These are phyloP conservation scores for Epichloe coenophiala DNA, from an alignment of 2,329 filamentous ascomycete genomes.

Conservation along the genomic window DNA sequence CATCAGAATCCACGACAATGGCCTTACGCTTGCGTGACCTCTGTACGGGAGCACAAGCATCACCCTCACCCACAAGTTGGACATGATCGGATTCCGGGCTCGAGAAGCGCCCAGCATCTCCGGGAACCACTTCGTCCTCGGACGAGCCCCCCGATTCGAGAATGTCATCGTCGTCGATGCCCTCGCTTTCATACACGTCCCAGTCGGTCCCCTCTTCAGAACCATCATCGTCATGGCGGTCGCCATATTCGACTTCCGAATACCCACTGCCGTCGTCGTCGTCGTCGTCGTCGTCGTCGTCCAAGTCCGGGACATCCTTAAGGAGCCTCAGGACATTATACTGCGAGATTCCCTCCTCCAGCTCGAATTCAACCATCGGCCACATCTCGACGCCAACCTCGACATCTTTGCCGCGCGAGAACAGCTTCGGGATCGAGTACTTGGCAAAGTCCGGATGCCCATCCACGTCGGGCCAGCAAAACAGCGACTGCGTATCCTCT, in stretches of 20 bases:
- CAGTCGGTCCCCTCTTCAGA: constrained; percentile 6
- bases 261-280: constrained; percentile 3
- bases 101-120: constrained; percentile 1
- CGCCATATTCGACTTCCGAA: neutral
- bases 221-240: constrained; percentile 8
- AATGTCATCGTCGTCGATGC: constrained; percentile 23
- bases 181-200: constrained; percentile 26
- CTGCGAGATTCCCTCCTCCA: constrained; percentile 6
- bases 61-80: constrained; percentile 4
- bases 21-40: constrained; percentile 15
- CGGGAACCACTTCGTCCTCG: constrained; percentile 7
- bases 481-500: constrained; percentile 14
- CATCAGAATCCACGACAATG: constrained; percentile 15
- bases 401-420: neutral
- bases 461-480: constrained; percentile 22
- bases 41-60: neutral
- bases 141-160: constrained; percentile 11
- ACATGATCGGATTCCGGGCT: constrained; percentile 5
- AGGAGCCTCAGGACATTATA: constrained; percentile 8
- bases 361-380: constrained; percentile 20
- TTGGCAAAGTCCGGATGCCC: constrained; percentile 17
- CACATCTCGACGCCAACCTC: constrained; percentile 10
- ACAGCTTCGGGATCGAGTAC: constrained; percentile 10
- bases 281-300: constrained; percentile 4
- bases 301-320: neutral